A percentile compares a stretch with the other conserved stretches of the same genome.
These are phyloP conservation scores for Lipomyces japonicus DNA, from an alignment of 805 yeast species.

Conservation along the genomic window DNA sequence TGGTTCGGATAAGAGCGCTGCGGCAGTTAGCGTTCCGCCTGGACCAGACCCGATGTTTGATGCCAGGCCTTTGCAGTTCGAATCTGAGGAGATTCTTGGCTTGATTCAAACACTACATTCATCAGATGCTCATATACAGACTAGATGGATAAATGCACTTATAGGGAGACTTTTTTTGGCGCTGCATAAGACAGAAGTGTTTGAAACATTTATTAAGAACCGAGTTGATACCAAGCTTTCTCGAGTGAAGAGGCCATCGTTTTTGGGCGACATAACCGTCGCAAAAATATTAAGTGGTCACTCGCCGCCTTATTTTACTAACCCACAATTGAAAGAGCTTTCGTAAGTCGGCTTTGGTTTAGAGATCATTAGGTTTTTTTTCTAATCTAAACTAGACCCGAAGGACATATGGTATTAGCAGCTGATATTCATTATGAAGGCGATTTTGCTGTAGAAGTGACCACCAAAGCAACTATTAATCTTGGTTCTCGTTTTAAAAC, in stretches of 20 bases:
- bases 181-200: constrained; percentile 63
- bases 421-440: constrained; percentile 70
- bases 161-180: constrained; percentile 78
- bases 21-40: constrained; percentile 18
- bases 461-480: constrained; percentile 74
- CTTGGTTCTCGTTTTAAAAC: constrained; percentile 70
- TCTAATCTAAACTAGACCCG: constrained; percentile 34
- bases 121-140: constrained; percentile 74
- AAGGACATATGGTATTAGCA: constrained; percentile 66
- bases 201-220: constrained; percentile 54
- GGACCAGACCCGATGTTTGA: constrained; percentile 53
- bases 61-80: constrained; percentile 72
- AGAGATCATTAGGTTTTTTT: background rate
- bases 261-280: constrained; percentile 76
- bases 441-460: constrained; percentile 65
- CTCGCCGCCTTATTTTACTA: constrained; percentile 74
- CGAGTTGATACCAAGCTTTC: constrained; percentile 68
- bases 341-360: constrained; percentile 34
- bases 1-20: background rate
- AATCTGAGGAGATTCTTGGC: constrained; percentile 65
- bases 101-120: constrained; percentile 75
- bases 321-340: constrained; percentile 63
- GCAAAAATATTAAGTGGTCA: constrained; percentile 70
- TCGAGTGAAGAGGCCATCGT: constrained; percentile 81
- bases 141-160: constrained; percentile 88